Evolutionary conservation across 177 flowering plant genomes (phyloP).

Genomic region (Vitis hybrid): DNA sequence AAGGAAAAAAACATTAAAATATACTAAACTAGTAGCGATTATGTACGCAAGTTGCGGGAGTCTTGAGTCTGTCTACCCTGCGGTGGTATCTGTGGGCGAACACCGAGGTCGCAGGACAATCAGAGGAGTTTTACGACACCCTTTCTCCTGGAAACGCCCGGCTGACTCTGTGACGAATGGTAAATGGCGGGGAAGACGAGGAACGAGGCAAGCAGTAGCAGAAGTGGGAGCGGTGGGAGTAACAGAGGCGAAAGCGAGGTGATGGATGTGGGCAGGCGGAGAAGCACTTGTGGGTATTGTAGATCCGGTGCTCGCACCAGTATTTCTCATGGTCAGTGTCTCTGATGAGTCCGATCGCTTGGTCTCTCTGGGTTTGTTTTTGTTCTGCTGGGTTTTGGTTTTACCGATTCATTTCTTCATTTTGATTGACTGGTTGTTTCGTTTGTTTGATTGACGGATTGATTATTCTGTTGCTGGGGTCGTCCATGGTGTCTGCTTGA

Average conservation of each 20-base stretch:
- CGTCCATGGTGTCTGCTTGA: too few species aligned
- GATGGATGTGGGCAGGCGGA: conserved; percentile 50
- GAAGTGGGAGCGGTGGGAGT: conserved; percentile 27
- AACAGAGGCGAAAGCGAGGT: conserved; percentile 53
- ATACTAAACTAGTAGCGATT: too few species aligned
- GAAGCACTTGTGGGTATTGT: conserved; percentile 80
- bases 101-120: too few species aligned
- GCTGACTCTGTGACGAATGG: background rate
- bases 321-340: conserved; percentile 55
- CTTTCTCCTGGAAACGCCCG: background rate
- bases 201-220: conserved; percentile 65
- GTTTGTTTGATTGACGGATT: background rate
- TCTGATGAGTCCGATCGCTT: background rate
- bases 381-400: background rate
- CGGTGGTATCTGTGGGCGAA: too few species aligned
- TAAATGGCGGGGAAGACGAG: conserved; percentile 48
- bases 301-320: conserved; percentile 56
- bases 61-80: too few species aligned
- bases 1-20: too few species aligned
- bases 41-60: too few species aligned
- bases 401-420: background rate
- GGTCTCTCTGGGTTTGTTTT: background rate
- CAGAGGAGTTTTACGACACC: background rate
- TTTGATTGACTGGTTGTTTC: background rate
- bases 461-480: background rate